Evolutionary conservation across 139 green algal genomes (phyloP).

Genomic region (Chlamydomonas incerta): DNA sequence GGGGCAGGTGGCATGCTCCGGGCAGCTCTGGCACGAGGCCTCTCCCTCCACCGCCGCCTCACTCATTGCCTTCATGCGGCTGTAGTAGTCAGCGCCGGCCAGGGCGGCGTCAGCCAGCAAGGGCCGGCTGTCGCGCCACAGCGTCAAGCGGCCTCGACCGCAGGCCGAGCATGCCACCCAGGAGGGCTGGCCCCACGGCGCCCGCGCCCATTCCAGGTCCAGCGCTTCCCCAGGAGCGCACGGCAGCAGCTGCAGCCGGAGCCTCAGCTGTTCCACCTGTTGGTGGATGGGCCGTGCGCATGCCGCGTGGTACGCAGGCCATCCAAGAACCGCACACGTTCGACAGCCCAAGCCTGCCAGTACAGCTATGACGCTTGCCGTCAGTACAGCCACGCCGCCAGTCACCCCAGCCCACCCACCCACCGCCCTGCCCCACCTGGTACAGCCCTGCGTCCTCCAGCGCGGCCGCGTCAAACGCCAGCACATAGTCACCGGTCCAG

Average conservation of each 20-base stretch:
- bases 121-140: not conserved
- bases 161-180: not conserved
- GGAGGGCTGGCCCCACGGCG: not conserved
- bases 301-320: too few species aligned
- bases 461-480: not conserved
- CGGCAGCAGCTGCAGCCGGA: not conserved
- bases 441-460: not conserved
- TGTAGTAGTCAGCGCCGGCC: not conserved
- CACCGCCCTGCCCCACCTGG: not conserved
- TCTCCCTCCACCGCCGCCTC: not conserved
- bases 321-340: too few species aligned
- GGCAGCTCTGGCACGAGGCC: not conserved
- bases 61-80: not conserved
- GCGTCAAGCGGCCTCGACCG: not conserved
- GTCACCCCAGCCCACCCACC: not conserved
- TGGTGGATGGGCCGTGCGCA: too few species aligned
- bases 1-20: not conserved
- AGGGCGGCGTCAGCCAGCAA: not conserved
- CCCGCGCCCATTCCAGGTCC: not conserved
- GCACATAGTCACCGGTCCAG: not conserved
- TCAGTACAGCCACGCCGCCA: not conserved
- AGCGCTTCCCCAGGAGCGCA: not conserved
- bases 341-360: too few species aligned
- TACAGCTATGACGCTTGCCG: too few species aligned
- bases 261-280: not conserved